Base-by-base conservation (phyloP, 2,329 filamentous ascomycete genomes). In the Hysterium pulicare region DNA sequence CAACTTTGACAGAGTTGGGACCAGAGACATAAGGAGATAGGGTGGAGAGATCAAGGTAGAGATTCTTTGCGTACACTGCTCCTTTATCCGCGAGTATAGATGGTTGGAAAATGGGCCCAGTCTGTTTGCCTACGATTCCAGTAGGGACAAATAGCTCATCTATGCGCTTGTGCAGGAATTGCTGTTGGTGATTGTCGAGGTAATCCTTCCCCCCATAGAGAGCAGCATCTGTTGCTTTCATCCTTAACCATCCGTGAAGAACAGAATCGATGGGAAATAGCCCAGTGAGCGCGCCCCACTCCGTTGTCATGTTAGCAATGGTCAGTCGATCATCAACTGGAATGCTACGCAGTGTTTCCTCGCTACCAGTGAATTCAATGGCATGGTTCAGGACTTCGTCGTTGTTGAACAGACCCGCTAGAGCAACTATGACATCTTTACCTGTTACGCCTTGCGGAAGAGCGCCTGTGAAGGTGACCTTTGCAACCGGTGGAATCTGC, bases 391-490 rank as follows among this genome's bases (percentile, higher is more conserved):
- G 75, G 0, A 96, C 91, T 33, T 95, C 88, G 53, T 89, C 85
- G 41, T 86, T 81, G 68, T 87, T 86, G 72, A 97, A 94, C 0
- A 95, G 70, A 1, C 86, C 87, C 54, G 88, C 94, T 1, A 97
- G 76, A 0, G 89, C 87, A 20, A 96, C 79, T 51, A 97, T 97
- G 10, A 95, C 86, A 64, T 97, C 93, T 68, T 98, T 97, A 22
- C 90, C 91, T 0, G 86, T 89, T 1, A 95, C 90, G 9, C 90
- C 90, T 1, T 73, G 71, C 0, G 88, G 90, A 5, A 95, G 71
- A 0, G 79, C 67, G 5, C 90, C 90, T 0, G 78, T 87, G 9
- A 97, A 75, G 0, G 79, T 90, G 19, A 96, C 79, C 67, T 86
- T 84, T 1, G 86, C 87, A 21, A 95, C 79, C 0, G 89, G 88